Base-by-base conservation (phyloP, 257 asterid genomes). In the Plantago ovata region DNA sequence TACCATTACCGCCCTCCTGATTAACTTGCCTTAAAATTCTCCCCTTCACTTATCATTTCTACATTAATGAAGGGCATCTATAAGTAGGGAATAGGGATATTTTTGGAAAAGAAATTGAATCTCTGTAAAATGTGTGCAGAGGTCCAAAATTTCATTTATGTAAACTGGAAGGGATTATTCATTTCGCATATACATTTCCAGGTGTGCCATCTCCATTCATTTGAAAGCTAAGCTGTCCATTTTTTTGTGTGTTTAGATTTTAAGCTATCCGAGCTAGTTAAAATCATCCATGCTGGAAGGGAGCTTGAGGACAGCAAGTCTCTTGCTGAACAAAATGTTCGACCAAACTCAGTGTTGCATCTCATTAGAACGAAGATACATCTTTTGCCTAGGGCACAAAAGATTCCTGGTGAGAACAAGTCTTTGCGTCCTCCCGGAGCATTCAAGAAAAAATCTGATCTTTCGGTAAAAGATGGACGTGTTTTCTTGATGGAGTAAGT, bases 361-460 rank as follows among this genome's bases (percentile, higher is more conserved):
- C 97, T 93, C 68, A 84, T 93, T 75, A 94, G 99, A 67, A 84
- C 97, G 42, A 93, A 77, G 75, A 67, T 93, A 71, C 83, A 89
- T 70, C 70, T 80, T 46, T 64, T 93, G 75, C 96, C 94, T 11
- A 79, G 96, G 68, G 97, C 99, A 58, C 99, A 89, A 73, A 93
- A 82, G 78, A 89, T 93, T 66, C 99, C 99, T 15, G 92, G 99
- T 43, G 94, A 84, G 77, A 89, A 93, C 77, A 93, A 84, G 81
- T 89, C 99, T 51, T 62, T 76, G 72, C 97, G 97, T 58, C 99
- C 99, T 69, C 99, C 99, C 62, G 99, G 99, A 69, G 99, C 99
- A 44, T 93, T 93, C 74, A 93, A 89, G 85, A 93, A 89, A 76
- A 93, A 86, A 77, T 81, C 99, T 43, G 99, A 93, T 77, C 96